Evolutionary conservation across 2,329 filamentous ascomycete species (phyloP).

Genomic region (Pestalotiopsis fici): DNA sequence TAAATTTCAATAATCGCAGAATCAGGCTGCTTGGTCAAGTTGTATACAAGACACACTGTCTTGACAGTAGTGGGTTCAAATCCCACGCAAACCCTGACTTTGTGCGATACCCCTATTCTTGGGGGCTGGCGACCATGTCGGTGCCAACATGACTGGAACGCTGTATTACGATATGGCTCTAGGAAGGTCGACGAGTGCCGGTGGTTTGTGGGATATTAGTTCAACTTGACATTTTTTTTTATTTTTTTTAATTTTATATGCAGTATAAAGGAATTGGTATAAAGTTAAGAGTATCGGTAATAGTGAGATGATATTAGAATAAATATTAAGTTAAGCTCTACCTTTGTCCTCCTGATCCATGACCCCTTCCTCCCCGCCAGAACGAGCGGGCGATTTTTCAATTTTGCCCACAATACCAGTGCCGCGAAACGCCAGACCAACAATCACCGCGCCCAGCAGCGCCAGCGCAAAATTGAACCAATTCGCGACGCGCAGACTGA

Average conservation of each 20-base stretch:
- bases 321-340: background rate
- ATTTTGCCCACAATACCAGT: slow-evolving; percentile 53
- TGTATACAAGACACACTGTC: background rate
- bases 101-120: background rate
- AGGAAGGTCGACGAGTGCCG: background rate
- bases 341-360: slow-evolving; percentile 12
- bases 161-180: background rate
- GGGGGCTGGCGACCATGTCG: background rate
- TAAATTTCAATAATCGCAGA: background rate
- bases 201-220: background rate
- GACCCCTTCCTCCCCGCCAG: slow-evolving; percentile 16
- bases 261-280: background rate
- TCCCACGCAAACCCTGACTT: background rate
- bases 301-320: too few relatives aligned
- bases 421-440: slow-evolving; percentile 49
- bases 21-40: background rate
- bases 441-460: slow-evolving; percentile 41
- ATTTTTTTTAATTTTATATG: background rate
- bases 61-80: background rate
- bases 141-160: background rate
- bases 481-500: slow-evolving; percentile 48
- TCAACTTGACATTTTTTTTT: background rate
- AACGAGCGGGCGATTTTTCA: slow-evolving; percentile 14
- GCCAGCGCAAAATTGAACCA: slow-evolving; percentile 56
- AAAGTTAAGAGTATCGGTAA: too few relatives aligned